Conservation (phyloP, 495 filamentous ascomycete species). For the Astrothelium subdiscretum region DNA sequence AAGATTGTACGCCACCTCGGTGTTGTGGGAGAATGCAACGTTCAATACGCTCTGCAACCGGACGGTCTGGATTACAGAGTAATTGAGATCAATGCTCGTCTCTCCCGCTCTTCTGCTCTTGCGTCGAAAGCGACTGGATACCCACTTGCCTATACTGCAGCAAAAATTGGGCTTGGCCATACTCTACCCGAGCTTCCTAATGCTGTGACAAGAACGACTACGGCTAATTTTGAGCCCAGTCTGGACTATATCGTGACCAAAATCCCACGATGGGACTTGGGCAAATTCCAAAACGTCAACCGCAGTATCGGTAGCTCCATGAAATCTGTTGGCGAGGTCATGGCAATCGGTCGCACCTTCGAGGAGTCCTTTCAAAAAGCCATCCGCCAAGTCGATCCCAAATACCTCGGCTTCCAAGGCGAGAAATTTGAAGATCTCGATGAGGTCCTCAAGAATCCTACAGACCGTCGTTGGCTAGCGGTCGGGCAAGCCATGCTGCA, state of each 20-base stretch:
- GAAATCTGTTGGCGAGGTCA: conserved; percentile 96
- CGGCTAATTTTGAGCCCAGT: conserved; percentile 95
- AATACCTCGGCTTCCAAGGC: conserved; percentile 86
- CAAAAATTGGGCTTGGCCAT: conserved; percentile 93
- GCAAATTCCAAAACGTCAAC: conserved; percentile 98
- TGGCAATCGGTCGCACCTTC: conserved; percentile 96
- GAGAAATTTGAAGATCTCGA: conserved; percentile 90
- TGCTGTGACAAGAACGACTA: conserved; percentile 95
- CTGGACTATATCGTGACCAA: conserved; percentile 97
- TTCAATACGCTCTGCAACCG: conserved; percentile 94
- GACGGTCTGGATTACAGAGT: conserved; percentile 97
- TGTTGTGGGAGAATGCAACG: conserved; percentile 97
- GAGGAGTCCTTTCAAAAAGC: conserved; percentile 99
- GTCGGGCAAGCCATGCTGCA: conserved; percentile 97
- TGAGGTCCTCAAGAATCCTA: conserved; percentile 78
- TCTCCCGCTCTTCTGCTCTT: conserved; percentile 87
- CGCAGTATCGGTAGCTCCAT: conserved; percentile 94
- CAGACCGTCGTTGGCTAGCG: conserved; percentile 89
- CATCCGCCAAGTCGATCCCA: conserved; percentile 88
- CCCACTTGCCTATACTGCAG: conserved; percentile 85
- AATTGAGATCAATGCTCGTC: conserved; percentile 95
- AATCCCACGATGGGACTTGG: conserved; percentile 93
- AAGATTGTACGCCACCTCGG: conserved; percentile 96
- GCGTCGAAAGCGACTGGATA: conserved; percentile 97
- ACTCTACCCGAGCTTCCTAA: conserved; percentile 91